A percentile compares a stretch with the other conserved stretches of the same genome.
Evolutionary conservation across 768 basidiomycete genomes (phyloP).

Genomic region (Agrocybe praecox): DNA sequence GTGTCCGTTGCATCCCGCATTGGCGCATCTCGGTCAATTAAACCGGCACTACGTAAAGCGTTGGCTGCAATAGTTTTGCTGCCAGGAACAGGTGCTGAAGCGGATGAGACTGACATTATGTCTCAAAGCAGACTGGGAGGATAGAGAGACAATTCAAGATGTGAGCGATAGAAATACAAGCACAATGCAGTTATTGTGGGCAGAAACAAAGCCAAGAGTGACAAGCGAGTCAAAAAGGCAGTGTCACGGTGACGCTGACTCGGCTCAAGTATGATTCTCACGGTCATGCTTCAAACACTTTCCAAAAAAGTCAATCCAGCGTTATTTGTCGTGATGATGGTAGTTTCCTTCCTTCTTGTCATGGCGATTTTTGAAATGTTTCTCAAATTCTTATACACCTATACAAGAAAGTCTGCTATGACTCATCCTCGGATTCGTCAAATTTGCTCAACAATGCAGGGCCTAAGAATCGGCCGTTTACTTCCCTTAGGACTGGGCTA

Average conservation of each 20-base stretch:
- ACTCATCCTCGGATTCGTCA: constrained; percentile 23
- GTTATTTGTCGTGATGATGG: no score
- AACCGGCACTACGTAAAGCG: constrained; percentile 70
- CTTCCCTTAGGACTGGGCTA: constrained; percentile 25
- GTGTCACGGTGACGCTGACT: constrained; percentile 5
- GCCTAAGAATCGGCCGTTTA: constrained; percentile 32
- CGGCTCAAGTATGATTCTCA: constrained; percentile 20
- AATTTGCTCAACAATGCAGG: constrained; percentile 27
- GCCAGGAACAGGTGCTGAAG: constrained; percentile 59
- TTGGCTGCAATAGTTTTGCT: constrained; percentile 59
- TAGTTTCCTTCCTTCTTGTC: no score
- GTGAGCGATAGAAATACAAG: constrained; percentile 10
- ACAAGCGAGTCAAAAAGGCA: constrained; percentile 39
- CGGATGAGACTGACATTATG: constrained; percentile 53
- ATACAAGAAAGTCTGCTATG: not conserved
- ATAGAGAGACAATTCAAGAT: not conserved
- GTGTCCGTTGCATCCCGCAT: constrained; percentile 75
- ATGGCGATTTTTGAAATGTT: no score
- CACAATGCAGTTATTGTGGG: constrained; percentile 13
- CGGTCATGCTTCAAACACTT: no score
- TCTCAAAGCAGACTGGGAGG: not conserved
- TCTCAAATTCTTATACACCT: not conserved
- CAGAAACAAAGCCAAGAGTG: constrained; percentile 20
- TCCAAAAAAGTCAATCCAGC: no score
- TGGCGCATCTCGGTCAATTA: constrained; percentile 74